phyloP scores from a whole-genome alignment of 2,329 filamentous ascomycete species.

The Neofusicoccum umdonicola region DNA sequence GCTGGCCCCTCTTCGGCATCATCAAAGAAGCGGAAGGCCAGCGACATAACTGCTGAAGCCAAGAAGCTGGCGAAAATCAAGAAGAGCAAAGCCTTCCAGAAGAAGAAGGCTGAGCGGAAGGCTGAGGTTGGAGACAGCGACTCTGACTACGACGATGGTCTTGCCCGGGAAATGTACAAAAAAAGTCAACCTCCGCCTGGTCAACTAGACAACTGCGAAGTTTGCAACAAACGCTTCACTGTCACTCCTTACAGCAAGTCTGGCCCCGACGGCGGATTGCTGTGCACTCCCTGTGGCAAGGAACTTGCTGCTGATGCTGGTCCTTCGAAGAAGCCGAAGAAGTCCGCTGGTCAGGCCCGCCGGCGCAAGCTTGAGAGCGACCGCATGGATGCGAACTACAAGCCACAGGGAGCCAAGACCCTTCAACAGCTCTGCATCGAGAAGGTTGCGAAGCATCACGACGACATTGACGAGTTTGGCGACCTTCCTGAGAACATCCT shows the following conservation, averaged over 20 bases:
- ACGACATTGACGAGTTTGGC: slow-evolving; percentile 64
- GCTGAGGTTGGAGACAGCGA: slow-evolving; percentile 45
- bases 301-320: slow-evolving; percentile 67
- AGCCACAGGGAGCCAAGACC: slow-evolving; percentile 62
- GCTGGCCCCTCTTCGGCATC: not conserved
- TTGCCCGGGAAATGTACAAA: slow-evolving; percentile 53
- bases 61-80: slow-evolving; percentile 37
- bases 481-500: slow-evolving; percentile 59
- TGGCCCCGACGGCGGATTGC: slow-evolving; percentile 78
- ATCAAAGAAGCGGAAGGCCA: slow-evolving; percentile 45
- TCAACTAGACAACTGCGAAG: slow-evolving; percentile 83
- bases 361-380: slow-evolving; percentile 80
- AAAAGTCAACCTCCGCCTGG: slow-evolving; percentile 66
- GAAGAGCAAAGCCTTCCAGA: slow-evolving; percentile 51
- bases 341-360: slow-evolving; percentile 57
- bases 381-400: slow-evolving; percentile 71
- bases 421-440: slow-evolving; percentile 64
- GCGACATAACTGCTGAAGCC: slow-evolving; percentile 11
- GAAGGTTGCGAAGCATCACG: slow-evolving; percentile 62
- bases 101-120: slow-evolving; percentile 45
- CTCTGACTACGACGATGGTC: slow-evolving; percentile 46
- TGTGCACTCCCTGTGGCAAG: slow-evolving; percentile 80
- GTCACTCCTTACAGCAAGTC: slow-evolving; percentile 86
- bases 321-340: slow-evolving; percentile 56
- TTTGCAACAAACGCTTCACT: slow-evolving; percentile 84